These are phyloP conservation scores for Physcia stellaris DNA, from an alignment of 495 filamentous ascomycete genomes.

Conservation along the genomic window DNA sequence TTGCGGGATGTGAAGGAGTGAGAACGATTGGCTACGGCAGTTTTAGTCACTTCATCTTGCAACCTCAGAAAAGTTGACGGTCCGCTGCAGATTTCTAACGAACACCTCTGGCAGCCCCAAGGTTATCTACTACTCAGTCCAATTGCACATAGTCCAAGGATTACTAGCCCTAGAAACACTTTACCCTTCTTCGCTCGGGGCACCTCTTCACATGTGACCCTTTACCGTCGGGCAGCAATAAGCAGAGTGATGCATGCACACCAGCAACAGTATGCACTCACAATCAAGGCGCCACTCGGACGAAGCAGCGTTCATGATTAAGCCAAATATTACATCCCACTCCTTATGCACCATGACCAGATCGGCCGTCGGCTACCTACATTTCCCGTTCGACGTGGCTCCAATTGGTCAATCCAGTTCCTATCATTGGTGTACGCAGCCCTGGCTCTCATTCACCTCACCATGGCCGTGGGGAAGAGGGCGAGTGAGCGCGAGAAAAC, in stretches of 20 bases:
- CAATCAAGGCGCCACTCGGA: conserved; percentile 2
- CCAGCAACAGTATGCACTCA: neutral
- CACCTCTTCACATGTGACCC: too few relatives aligned
- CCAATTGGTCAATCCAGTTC: conserved; percentile 5
- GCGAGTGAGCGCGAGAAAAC: neutral
- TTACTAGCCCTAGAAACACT: too few relatives aligned
- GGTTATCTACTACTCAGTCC: too few relatives aligned
- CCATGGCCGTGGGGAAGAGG: neutral
- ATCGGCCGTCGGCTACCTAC: neutral
- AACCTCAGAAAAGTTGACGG: too few relatives aligned
- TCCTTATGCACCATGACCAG: neutral
- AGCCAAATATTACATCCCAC: neutral
- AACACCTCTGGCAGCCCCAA: too few relatives aligned
- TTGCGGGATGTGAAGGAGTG: too few relatives aligned
- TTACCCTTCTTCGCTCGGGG: too few relatives aligned
- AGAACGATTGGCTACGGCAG: too few relatives aligned
- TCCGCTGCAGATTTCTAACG: too few relatives aligned
- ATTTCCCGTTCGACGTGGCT: conserved; percentile 4
- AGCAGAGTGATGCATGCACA: conserved; percentile 2
- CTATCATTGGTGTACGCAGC: conserved; percentile 1
- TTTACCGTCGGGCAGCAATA: conserved; percentile 8
- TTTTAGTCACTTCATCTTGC: too few relatives aligned
- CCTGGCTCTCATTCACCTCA: neutral
- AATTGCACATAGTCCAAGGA: too few relatives aligned
- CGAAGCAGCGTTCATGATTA: neutral